Conservation (phyloP, 176 grass and related monocot species). For the Miscanthus lutarioriparius region DNA sequence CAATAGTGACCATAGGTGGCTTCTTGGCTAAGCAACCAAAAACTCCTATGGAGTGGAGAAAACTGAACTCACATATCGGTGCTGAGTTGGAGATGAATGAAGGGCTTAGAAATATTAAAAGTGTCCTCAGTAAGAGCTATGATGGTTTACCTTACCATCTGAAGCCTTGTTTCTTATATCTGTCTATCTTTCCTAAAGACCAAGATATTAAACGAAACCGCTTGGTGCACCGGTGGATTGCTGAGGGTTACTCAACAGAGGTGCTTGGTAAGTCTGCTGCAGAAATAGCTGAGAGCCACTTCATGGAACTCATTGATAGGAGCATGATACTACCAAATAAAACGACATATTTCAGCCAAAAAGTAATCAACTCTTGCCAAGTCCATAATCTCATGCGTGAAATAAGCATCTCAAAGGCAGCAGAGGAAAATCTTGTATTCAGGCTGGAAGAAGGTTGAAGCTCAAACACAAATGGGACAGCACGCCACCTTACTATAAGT, state of each 20-base stretch:
- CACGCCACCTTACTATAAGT: background rate
- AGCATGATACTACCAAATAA: background rate
- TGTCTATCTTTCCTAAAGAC: slow-evolving; percentile 1
- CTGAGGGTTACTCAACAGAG: background rate
- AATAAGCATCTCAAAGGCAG: background rate
- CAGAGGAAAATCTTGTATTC: background rate
- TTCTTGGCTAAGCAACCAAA: background rate
- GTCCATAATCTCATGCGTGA: slow-evolving; percentile 12
- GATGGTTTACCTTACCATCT: slow-evolving; percentile 4
- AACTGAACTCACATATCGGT: background rate
- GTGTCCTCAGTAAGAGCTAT: background rate
- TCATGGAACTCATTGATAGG: background rate
- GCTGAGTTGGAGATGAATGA: background rate
- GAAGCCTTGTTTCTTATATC: background rate
- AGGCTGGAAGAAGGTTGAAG: background rate
- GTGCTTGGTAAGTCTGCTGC: background rate
- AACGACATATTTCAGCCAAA: background rate
- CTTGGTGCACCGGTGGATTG: background rate
- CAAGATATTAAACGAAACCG: background rate
- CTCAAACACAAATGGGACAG: background rate
- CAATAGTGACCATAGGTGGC: background rate
- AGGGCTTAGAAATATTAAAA: background rate
- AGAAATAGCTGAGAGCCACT: background rate
- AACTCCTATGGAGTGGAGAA: background rate
- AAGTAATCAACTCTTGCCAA: background rate